Evolutionary conservation across 257 asterid genomes (phyloP), one percentile per base, ranked within the genome.

Genomic region (Primulina huaijiensis): DNA sequence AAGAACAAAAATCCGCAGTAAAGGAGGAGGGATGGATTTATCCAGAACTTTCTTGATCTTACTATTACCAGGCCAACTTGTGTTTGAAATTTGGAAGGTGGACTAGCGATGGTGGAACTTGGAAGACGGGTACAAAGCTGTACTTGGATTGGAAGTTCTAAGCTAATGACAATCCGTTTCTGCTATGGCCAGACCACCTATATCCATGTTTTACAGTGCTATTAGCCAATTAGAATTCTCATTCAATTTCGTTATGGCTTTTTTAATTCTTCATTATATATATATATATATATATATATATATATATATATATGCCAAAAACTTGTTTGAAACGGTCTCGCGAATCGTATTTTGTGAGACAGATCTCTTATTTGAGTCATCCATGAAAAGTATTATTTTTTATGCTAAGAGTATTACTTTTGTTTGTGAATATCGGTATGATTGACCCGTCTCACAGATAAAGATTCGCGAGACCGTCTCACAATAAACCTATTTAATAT

Each of bases 21-120:
- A 4, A 55, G 40, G 25, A 27, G 19, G 67, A 20, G 34, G 19
- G 1, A 33, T 59, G 62, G 70, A 29, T 55, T 71, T 75, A 58
- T 68, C 60, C 10, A 68, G 75, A 72, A 10, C 11, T 64, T 77
- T 68, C 69, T 43, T 20, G 60, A 50, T 73, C 73, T 46, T 73
- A 58, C 81, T 77, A 68, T 58, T 33, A 68, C 75, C 78, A 72
- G 30, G 35, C 52, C 9, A 46, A 4, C 4, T 12, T 16, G 23
- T 14, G 20, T 17, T 50, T 16, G 57, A 50, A 50, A 50, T 5
- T 50, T 16, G 7, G 57, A 50, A 50, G 57, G 53, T 5, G 5
- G 21, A 5, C 21, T 50, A 5, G 55, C 55, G 57, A 16, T 50
- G 57, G 57, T 16, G 57, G n/a, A n/a, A n/a, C n/a, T n/a, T n/a